Percentiles rank a stretch among this genome's conserved stretches.
These are phyloP conservation scores for Phytophthora pluvialis DNA, from an alignment of 352 stramenopile species.

Conservation along the genomic window DNA sequence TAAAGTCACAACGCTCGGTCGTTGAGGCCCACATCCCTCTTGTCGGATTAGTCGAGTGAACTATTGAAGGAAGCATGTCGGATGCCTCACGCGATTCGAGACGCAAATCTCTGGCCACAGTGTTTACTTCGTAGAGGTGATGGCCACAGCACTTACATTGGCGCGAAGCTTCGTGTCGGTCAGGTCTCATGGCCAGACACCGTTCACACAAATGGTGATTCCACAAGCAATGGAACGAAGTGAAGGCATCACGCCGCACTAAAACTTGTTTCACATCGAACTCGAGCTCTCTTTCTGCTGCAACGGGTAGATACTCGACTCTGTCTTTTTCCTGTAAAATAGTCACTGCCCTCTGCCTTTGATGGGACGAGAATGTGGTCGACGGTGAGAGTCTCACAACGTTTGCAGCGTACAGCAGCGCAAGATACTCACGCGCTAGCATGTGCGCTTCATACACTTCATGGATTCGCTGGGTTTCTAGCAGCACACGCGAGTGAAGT, in stretches of 20 bases:
- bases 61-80: too few species aligned
- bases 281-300: background rate
- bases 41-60: too few species aligned
- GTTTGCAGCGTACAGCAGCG: conserved; percentile 38
- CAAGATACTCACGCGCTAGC: conserved; percentile 47
- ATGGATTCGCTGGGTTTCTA: conserved; percentile 35
- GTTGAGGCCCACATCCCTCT: conserved; percentile 21
- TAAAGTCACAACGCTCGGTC: conserved; percentile 48
- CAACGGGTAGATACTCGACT: conserved; percentile 17
- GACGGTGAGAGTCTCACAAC: conserved; percentile 28
- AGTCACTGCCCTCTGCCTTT: conserved; percentile 34
- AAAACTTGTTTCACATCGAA: background rate
- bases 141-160: conserved; percentile 44
- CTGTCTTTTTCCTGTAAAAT: conserved; percentile 28
- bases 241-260: conserved; percentile 34
- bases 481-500: conserved; percentile 32
- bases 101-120: conserved; percentile 15
- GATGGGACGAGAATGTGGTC: conserved; percentile 37
- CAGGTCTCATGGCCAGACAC: conserved; percentile 40
- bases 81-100: background rate
- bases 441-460: conserved; percentile 41
- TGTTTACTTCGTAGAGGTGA: conserved; percentile 42
- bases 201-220: conserved; percentile 52
- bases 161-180: background rate
- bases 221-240: conserved; percentile 52